Evolutionary conservation across 2,329 filamentous ascomycete species (phyloP).

Genomic region (Proliferodiscus dingleyae): DNA sequence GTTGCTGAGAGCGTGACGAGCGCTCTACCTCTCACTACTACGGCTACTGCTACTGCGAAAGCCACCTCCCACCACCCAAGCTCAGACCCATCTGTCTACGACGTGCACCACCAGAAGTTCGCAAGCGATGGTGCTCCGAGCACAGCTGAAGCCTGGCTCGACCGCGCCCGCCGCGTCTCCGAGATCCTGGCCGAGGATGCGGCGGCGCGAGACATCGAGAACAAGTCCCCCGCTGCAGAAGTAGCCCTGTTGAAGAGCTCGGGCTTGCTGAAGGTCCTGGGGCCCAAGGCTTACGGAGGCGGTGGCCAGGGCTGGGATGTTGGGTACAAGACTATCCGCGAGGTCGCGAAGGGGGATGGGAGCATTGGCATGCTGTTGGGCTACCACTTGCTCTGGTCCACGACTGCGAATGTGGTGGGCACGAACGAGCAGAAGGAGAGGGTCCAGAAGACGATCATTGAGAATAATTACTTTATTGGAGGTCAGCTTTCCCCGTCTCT

Average conservation of each 20-base stretch:
- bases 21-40: too few relatives aligned
- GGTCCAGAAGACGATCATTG: constrained; percentile 50
- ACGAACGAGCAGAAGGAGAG: constrained; percentile 55
- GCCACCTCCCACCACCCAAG: constrained; percentile 11
- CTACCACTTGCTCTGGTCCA: constrained; percentile 61
- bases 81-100: constrained; percentile 38
- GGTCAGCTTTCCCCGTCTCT: constrained; percentile 31
- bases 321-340: constrained; percentile 54
- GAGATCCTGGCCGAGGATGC: constrained; percentile 46
- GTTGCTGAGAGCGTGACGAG: neutral
- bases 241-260: constrained; percentile 47
- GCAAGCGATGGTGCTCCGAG: constrained; percentile 34
- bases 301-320: constrained; percentile 49
- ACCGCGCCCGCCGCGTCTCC: constrained; percentile 44
- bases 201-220: constrained; percentile 43
- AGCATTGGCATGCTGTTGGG: constrained; percentile 62
- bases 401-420: constrained; percentile 56
- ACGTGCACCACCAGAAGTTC: constrained; percentile 35
- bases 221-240: constrained; percentile 48
- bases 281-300: constrained; percentile 46
- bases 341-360: constrained; percentile 61
- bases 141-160: constrained; percentile 41
- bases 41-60: neutral
- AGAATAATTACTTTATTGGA: constrained; percentile 62
- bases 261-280: constrained; percentile 46